phyloP scores from a whole-genome alignment of 148 eudicot species.

The Dysphania ambrosioides region DNA sequence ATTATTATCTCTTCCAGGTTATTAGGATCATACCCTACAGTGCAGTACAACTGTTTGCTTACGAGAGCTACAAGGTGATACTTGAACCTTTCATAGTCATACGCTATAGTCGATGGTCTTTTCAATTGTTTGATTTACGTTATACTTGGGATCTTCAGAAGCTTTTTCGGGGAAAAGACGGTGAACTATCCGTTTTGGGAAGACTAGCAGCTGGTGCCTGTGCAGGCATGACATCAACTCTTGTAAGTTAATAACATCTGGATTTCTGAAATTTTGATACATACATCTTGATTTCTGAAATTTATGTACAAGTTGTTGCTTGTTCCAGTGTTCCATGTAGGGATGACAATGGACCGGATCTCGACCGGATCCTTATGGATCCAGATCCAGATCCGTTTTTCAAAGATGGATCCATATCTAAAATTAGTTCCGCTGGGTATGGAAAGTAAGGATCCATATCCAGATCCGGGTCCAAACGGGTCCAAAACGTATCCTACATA shows the following conservation, averaged over 20 bases:
- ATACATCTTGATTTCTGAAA: not conserved
- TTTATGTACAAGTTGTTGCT: not conserved
- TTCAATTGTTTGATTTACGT: conserved; percentile 21
- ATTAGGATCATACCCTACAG: conserved; percentile 87
- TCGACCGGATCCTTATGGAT: too few relatives aligned
- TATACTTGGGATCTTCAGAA: conserved; percentile 38
- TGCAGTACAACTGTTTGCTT: conserved; percentile 87
- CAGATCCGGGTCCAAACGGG: too few relatives aligned
- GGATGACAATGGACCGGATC: too few relatives aligned
- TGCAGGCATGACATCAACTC: conserved; percentile 88
- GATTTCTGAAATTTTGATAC: too few relatives aligned
- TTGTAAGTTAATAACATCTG: conserved; percentile 55
- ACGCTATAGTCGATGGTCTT: conserved; percentile 4
- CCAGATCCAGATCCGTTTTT: too few relatives aligned
- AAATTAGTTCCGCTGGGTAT: too few relatives aligned
- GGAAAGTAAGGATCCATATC: too few relatives aligned
- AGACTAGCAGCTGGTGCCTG: conserved; percentile 86
- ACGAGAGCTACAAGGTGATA: conserved; percentile 80
- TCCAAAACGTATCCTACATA: too few relatives aligned
- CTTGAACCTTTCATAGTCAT: conserved; percentile 13
- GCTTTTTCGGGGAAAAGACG: conserved; percentile 78
- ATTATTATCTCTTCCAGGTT: conserved; percentile 45
- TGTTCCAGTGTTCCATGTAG: too few relatives aligned
- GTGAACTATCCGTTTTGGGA: conserved; percentile 72
- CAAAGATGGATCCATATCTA: too few relatives aligned